A percentile compares a stretch with the other conserved stretches of the same genome.
Evolutionary conservation across 768 basidiomycete species (phyloP).

Genomic region (Amanita brunnescens): DNA sequence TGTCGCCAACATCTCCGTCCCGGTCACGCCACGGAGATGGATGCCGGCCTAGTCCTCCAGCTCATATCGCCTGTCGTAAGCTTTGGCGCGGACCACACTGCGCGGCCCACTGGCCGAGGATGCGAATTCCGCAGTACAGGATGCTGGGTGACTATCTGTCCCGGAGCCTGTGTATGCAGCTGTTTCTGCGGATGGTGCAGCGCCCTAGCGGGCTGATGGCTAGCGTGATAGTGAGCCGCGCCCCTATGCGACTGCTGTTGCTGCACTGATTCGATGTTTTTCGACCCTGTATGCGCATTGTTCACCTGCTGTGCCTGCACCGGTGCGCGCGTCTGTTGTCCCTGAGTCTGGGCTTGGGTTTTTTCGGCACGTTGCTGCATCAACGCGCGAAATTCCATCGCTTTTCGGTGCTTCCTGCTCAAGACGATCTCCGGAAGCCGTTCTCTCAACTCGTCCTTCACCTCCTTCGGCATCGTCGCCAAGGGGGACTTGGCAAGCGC

Average conservation of each 20-base stretch:
- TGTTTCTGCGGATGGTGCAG: background rate
- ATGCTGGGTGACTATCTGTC: no score
- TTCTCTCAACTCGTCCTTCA: conserved; percentile 17
- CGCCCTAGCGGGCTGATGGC: background rate
- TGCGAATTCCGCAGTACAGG: background rate
- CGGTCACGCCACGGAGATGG: background rate
- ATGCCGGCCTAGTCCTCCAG: background rate
- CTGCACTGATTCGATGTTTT: background rate
- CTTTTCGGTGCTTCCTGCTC: conserved; percentile 21
- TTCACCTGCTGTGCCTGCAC: background rate
- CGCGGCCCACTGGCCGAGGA: background rate
- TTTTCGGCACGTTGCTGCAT: conserved; percentile 7
- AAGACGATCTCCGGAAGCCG: conserved; percentile 19
- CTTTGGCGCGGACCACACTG: background rate
- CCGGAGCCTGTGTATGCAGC: no score
- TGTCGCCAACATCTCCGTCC: background rate
- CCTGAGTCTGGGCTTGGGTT: background rate
- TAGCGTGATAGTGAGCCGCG: background rate
- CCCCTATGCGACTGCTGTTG: background rate
- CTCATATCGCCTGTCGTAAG: background rate
- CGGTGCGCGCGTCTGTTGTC: background rate
- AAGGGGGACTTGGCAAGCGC: conserved; percentile 21
- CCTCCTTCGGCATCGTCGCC: conserved; percentile 15
- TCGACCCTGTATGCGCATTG: background rate
- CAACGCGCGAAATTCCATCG: conserved; percentile 18